Conservation (phyloP, 2,329 filamentous ascomycete genomes). For the Tolypocladium paradoxum region DNA sequence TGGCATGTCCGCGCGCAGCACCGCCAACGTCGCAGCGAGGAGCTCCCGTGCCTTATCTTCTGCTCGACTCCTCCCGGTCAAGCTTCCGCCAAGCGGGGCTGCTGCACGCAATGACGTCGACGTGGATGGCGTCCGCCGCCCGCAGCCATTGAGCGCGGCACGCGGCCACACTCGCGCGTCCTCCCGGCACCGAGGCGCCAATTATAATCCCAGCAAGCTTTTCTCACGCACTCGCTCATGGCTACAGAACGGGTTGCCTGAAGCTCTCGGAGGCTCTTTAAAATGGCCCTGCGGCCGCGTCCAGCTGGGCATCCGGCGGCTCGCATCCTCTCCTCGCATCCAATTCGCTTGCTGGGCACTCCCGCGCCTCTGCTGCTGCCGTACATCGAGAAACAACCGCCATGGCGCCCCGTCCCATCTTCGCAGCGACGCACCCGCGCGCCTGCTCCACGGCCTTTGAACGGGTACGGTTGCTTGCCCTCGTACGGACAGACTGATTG, state of each 20-base stretch:
- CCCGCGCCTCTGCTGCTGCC: not conserved
- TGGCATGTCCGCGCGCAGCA: not conserved
- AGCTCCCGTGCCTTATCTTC: not conserved
- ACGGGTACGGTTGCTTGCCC: slow-evolving; percentile 47
- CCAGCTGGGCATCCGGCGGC: not conserved
- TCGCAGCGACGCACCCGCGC: slow-evolving; percentile 86
- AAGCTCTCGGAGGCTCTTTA: not conserved
- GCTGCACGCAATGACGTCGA: not conserved
- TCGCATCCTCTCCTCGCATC: not conserved
- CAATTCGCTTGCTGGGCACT: not conserved
- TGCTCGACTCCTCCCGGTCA: not conserved
- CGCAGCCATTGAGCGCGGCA: slow-evolving; percentile 1
- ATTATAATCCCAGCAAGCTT: not conserved
- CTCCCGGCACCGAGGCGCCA: not conserved
- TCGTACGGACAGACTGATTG: not conserved
- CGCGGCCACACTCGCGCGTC: not conserved
- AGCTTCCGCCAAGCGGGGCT: not conserved
- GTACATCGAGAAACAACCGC: not conserved
- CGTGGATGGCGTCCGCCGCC: not conserved
- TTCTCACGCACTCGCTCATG: too few relatives aligned
- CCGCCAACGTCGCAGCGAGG: not conserved
- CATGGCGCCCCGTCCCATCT: slow-evolving; percentile 45
- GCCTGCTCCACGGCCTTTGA: slow-evolving; percentile 97
- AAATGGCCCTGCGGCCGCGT: not conserved
- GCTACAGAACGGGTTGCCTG: not conserved